Percentiles rank a stretch among this genome's conserved stretches.
These are phyloP conservation scores for Trametes polyzona DNA, from an alignment of 1,284 basidiomycete genomes.

Conservation along the genomic window DNA sequence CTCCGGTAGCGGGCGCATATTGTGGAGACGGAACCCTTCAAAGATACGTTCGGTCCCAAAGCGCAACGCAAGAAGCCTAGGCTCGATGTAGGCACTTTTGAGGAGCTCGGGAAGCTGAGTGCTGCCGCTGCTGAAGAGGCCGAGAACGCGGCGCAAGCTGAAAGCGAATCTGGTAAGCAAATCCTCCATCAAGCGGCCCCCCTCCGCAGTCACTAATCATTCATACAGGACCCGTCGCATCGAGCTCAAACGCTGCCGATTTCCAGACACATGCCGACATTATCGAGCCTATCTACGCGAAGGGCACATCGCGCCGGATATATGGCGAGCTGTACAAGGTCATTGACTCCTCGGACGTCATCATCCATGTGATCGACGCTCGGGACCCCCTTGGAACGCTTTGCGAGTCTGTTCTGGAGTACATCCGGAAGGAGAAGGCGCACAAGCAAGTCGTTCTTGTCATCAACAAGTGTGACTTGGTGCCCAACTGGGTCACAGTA, in stretches of 20 bases:
- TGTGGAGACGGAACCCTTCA: conserved; percentile 91
- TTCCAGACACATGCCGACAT: conserved; percentile 71
- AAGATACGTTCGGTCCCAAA: conserved; percentile 92
- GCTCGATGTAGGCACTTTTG: conserved; percentile 84
- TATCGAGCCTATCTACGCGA: conserved; percentile 88
- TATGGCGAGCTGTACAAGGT: conserved; percentile 99
- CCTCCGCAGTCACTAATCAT: not conserved
- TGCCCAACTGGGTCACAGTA: conserved; percentile 99
- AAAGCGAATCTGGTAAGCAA: conserved; percentile 48
- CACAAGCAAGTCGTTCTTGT: conserved; percentile 98
- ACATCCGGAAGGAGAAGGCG: conserved; percentile 93
- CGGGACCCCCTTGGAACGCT: conserved; percentile 97
- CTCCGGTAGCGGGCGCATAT: conserved; percentile 78
- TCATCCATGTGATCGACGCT: conserved; percentile 96
- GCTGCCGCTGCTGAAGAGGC: conserved; percentile 48
- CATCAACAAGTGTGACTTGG: conserved; percentile 98
- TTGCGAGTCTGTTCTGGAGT: conserved; percentile 94
- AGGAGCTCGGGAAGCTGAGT: conserved; percentile 79
- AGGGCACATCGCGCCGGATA: conserved; percentile 93
- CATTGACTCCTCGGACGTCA: conserved; percentile 97
- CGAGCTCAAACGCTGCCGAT: conserved; percentile 39
- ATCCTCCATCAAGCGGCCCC: not conserved
- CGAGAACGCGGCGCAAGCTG: conserved; percentile 43
- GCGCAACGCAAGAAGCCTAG: conserved; percentile 89
- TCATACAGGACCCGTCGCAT: conserved; percentile 44